Evolutionary conservation across 2,329 filamentous ascomycete genomes (phyloP).

Genomic region (Nigrospora oryzae): DNA sequence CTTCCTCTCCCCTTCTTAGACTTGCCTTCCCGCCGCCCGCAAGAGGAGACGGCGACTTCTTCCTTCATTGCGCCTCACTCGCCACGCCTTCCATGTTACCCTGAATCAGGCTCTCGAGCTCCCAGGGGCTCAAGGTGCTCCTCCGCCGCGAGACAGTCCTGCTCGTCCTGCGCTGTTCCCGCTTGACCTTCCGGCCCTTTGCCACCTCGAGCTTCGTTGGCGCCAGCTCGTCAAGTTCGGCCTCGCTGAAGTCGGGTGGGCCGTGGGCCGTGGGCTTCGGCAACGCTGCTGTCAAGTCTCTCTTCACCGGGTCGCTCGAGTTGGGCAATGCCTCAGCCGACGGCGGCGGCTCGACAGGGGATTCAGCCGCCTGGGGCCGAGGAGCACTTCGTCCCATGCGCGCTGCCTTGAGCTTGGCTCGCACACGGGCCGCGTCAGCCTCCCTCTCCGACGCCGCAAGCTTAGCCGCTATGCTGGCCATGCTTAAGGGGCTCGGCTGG

Average conservation of each 20-base stretch:
- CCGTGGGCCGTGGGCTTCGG: background rate
- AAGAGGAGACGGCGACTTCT: too few species aligned
- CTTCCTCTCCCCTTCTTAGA: background rate
- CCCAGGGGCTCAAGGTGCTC: conserved; percentile 68
- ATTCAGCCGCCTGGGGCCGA: background rate
- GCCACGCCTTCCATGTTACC: conserved; percentile 33
- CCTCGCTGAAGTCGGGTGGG: too few species aligned
- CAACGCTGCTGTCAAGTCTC: background rate
- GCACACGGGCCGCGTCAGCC: conserved; percentile 53
- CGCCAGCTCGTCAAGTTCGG: background rate
- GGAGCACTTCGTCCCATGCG: conserved; percentile 14
- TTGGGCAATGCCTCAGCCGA: background rate
- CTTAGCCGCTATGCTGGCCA: conserved; percentile 55
- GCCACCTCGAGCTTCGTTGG: background rate
- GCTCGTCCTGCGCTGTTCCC: conserved; percentile 38
- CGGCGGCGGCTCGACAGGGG: background rate
- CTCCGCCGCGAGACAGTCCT: conserved; percentile 55
- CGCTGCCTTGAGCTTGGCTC: conserved; percentile 53
- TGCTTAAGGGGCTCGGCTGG: conserved; percentile 50
- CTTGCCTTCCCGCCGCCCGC: too few species aligned
- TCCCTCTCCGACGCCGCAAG: conserved; percentile 55
- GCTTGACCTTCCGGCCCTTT: conserved; percentile 31
- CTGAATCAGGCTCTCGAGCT: conserved; percentile 60
- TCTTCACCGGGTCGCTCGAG: conserved; percentile 1
- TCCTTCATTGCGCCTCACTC: conserved; percentile 4